Evolutionary conservation across 176 grass and related monocot species (phyloP), one percentile per base, ranked within the genome.

Genomic region (Zea luxurians): DNA sequence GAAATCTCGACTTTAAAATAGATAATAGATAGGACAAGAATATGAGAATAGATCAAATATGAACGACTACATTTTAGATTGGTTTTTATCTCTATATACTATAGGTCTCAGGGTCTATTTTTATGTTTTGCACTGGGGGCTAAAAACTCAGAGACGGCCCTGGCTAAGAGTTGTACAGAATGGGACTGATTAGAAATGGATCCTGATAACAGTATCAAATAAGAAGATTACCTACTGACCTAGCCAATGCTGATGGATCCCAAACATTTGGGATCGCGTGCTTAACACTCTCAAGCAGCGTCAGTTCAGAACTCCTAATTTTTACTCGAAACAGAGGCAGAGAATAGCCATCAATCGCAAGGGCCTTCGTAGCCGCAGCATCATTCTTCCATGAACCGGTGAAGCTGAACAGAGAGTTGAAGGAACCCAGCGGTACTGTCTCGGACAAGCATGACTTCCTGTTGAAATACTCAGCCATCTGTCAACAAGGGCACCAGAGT

Each of bases 141-240:
- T 27, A 27, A 27, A 27, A 27, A 27, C 27, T 27, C 27, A 27
- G 1, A 27, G 27, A 27, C 1, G 0, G 27, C 27, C 1, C 27
- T 27, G 27, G 27, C n/a, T n/a, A n/a, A 77, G n/a, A 89, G 47
- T 37, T 65, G 55, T 53, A 58, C 49, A 45, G 27, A 53, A 65
- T 64, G 58, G 54, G 15, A 47, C 43, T 54, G 78, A 70, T 72
- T 55, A 74, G 59, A 79, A 68, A 83, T 63, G 85, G 83, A 90
- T 83, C 81, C 90, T 80, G 88, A 73, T 72, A 83, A 81, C 73
- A 86, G 63, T 64, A 85, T 68, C 73, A 88, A 95, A 83, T 75
- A 92, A 91, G 89, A 89, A 80, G 91, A 92, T 92, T 92, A 99
- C 96, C 96, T 93, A 99, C 96, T 99, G 86, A 99, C 96, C 96